A percentile compares a stretch with the other conserved stretches of the same genome.
These are phyloP conservation scores for Colletotrichum australisinense DNA, from an alignment of 2,329 filamentous ascomycete genomes.

Conservation along the genomic window DNA sequence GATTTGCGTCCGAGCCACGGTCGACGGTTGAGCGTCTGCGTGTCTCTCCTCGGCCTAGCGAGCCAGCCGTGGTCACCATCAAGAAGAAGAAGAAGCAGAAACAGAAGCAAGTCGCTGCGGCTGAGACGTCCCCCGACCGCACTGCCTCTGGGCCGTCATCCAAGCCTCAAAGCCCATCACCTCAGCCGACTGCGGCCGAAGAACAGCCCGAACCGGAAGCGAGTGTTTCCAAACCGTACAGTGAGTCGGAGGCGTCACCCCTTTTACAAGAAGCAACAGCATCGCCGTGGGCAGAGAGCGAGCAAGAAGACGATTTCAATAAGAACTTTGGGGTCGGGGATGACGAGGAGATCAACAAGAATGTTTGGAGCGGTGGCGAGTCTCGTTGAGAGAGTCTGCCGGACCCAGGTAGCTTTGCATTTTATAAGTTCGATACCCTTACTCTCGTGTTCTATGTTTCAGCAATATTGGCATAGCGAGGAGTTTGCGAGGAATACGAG, in stretches of 20 bases:
- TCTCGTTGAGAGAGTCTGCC: conserved; percentile 1
- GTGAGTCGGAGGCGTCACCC: conserved; percentile 8
- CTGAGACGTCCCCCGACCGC: conserved; percentile 11
- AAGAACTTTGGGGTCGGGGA: conserved; percentile 42
- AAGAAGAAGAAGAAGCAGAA: conserved; percentile 32
- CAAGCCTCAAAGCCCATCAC: conserved; percentile 19
- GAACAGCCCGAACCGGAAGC: background rate
- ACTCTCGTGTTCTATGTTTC: conserved; percentile 31
- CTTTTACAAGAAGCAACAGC: conserved; percentile 20
- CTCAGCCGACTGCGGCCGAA: background rate
- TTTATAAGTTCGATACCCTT: conserved; percentile 32
- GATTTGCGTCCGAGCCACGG: conserved; percentile 21
- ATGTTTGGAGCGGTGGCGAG: conserved; percentile 53
- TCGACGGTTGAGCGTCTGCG: conserved; percentile 28
- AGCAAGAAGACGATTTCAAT: conserved; percentile 26
- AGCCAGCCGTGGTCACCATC: conserved; percentile 26
- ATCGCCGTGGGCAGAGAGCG: conserved; percentile 35
- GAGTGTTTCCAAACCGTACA: background rate
- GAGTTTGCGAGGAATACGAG: conserved; percentile 37
- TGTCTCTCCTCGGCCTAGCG: conserved; percentile 14
- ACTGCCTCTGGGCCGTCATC: conserved; percentile 17
- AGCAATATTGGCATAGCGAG: conserved; percentile 42
- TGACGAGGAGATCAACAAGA: conserved; percentile 55
- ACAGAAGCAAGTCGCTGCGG: conserved; percentile 25
- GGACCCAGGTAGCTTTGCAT: conserved; percentile 10